These are phyloP conservation scores for Colletotrichum camelliae DNA, from an alignment of 2,329 filamentous ascomycete species.

Conservation along the genomic window DNA sequence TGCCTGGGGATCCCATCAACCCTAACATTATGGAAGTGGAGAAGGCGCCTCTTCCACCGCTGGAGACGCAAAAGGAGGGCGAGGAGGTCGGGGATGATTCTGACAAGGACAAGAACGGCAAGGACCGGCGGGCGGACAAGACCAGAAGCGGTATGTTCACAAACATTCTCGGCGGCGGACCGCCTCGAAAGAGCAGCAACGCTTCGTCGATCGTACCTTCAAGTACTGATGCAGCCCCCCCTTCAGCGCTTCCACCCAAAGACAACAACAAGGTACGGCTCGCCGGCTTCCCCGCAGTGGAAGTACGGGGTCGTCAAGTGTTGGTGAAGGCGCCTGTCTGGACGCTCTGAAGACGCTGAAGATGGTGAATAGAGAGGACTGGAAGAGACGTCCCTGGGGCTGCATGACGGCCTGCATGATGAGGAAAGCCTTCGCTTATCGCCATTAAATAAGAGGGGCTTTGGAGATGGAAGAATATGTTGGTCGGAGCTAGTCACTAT, in stretches of 20 bases:
- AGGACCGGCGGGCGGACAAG: conserved; percentile 45
- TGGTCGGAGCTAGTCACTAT: neutral
- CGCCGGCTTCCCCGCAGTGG: conserved; percentile 75
- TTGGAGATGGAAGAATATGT: neutral
- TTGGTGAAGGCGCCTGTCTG: conserved; percentile 79
- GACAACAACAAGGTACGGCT: conserved; percentile 69
- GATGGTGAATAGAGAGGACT: neutral
- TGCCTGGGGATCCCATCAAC: conserved; percentile 75
- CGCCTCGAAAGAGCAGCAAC: conserved; percentile 36
- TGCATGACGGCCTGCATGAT: neutral
- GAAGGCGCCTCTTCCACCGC: conserved; percentile 68
- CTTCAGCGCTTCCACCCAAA: conserved; percentile 44
- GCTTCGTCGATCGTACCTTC: conserved; percentile 30
- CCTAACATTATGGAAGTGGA: conserved; percentile 87
- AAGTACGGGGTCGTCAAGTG: conserved; percentile 78
- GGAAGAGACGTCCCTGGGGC: neutral
- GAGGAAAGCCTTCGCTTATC: neutral
- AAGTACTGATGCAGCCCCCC: conserved; percentile 45
- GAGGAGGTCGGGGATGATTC: conserved; percentile 47
- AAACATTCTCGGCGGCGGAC: conserved; percentile 24
- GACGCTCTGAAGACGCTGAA: conserved; percentile 45
- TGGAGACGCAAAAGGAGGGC: conserved; percentile 50
- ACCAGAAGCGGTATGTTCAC: conserved; percentile 52
- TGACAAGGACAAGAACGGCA: conserved; percentile 48
- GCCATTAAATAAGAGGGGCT: neutral